Conservation (phyloP, 768 basidiomycete species). For the Xanthoconium purpureum region DNA sequence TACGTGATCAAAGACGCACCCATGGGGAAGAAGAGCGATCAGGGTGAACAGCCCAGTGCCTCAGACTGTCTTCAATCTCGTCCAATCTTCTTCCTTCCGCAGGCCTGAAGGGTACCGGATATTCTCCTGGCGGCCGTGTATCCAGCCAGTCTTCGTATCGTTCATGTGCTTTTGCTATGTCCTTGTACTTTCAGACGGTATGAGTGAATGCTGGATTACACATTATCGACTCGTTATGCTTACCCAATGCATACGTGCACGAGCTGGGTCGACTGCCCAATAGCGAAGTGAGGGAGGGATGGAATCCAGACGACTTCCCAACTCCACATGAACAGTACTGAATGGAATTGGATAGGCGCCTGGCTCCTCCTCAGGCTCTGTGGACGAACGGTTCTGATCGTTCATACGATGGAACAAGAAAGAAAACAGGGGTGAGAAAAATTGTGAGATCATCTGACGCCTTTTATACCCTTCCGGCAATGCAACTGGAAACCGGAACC, state of each 20-base stretch:
- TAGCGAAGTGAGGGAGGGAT: background rate
- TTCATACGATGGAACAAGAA: background rate
- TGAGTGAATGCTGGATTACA: constrained; percentile 6
- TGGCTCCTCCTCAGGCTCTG: constrained; percentile 4
- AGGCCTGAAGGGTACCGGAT: constrained; percentile 4
- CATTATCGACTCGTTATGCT: too few species aligned
- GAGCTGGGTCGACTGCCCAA: constrained; percentile 12
- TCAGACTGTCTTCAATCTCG: background rate
- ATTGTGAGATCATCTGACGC: too few species aligned
- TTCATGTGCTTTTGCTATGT: constrained; percentile 5
- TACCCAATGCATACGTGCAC: constrained; percentile 8
- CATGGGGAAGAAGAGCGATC: background rate
- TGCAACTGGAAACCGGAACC: background rate
- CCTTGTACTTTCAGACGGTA: constrained; percentile 3
- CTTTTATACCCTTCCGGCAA: constrained; percentile 1
- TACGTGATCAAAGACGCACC: constrained; percentile 7
- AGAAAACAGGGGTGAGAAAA: background rate
- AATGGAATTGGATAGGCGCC: constrained; percentile 21
- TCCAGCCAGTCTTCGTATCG: constrained; percentile 18
- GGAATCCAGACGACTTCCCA: constrained; percentile 21
- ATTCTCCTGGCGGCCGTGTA: constrained; percentile 7
- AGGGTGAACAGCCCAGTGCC: constrained; percentile 10
- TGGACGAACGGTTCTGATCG: background rate
- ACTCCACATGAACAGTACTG: background rate
- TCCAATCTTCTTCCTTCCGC: background rate